Evolutionary conservation across 2,329 filamentous ascomycete genomes (phyloP).

Genomic region (Cytospora chrysosperma): DNA sequence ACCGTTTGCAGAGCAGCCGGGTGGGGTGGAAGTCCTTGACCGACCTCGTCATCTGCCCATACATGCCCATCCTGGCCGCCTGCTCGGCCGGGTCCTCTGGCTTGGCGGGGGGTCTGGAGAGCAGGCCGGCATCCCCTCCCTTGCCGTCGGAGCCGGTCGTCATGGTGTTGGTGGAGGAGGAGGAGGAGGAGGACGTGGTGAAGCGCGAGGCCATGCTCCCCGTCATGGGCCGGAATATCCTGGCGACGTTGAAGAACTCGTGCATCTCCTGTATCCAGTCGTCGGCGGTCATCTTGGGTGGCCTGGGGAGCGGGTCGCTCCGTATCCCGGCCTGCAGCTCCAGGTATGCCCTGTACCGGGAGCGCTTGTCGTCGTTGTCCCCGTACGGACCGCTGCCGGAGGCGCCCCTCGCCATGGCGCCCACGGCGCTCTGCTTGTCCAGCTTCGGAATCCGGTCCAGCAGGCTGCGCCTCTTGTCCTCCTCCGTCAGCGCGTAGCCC

Average conservation of each 20-base stretch:
- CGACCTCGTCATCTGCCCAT: constrained; percentile 79
- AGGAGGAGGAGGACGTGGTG: constrained; percentile 63
- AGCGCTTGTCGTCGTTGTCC: constrained; percentile 75
- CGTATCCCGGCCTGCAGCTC: constrained; percentile 73
- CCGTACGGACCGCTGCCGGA: constrained; percentile 76
- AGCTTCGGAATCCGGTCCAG: constrained; percentile 61
- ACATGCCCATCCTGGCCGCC: constrained; percentile 89
- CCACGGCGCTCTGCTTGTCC: constrained; percentile 65
- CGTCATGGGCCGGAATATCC: constrained; percentile 86
- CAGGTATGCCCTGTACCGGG: constrained; percentile 79
- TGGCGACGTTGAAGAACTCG: constrained; percentile 66
- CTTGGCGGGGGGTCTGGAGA: constrained; percentile 53
- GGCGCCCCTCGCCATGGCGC: constrained; percentile 64
- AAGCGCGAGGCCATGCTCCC: constrained; percentile 93
- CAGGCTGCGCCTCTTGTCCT: constrained; percentile 59
- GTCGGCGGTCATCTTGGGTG: constrained; percentile 50
- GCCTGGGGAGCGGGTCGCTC: constrained; percentile 33
- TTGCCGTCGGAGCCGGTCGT: constrained; percentile 25
- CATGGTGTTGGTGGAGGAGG: constrained; percentile 39
- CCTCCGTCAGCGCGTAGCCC: constrained; percentile 61
- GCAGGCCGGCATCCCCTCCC: constrained; percentile 33
- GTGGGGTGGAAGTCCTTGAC: constrained; percentile 74
- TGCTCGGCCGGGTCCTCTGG: constrained; percentile 76
- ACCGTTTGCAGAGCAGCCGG: constrained; percentile 87
- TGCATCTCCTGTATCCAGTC: constrained; percentile 78